phyloP scores from a whole-genome alignment of 179 eudicot genomes.

The Drosera spatulata region DNA sequence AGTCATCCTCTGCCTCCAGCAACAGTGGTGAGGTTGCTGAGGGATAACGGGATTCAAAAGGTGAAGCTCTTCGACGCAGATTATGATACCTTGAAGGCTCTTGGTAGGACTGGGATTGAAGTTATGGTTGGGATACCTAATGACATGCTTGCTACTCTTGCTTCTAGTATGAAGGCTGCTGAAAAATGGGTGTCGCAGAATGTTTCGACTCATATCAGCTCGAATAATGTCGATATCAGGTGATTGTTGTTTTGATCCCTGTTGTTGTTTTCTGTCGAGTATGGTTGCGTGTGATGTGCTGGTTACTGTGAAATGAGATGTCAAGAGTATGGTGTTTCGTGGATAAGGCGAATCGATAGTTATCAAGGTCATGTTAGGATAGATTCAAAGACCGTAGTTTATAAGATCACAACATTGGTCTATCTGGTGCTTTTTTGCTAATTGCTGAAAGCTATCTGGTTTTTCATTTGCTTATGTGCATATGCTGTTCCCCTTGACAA shows the following conservation, averaged over 20 bases:
- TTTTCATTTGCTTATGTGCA: no score
- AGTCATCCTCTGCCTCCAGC: constrained; percentile 75
- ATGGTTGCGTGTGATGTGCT: no score
- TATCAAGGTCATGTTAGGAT: no score
- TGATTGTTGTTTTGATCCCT: constrained; percentile 7
- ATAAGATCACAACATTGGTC: no score
- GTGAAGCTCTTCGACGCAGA: constrained; percentile 95
- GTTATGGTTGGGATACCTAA: constrained; percentile 99
- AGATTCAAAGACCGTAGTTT: no score
- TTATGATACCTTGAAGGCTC: constrained; percentile 52
- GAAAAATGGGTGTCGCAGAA: constrained; percentile 80
- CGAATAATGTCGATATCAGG: constrained; percentile 75
- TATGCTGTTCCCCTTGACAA: no score
- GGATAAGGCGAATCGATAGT: no score
- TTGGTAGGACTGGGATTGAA: constrained; percentile 62
- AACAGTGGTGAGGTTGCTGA: constrained; percentile 59
- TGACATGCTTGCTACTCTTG: constrained; percentile 68
- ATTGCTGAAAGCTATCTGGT: no score
- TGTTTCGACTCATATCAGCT: constrained; percentile 44
- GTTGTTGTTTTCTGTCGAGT: not conserved
- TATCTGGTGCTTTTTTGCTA: no score
- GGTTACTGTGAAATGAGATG: no score
- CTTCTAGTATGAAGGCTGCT: constrained; percentile 68
- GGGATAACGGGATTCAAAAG: constrained; percentile 75
- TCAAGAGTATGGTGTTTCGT: no score